Conservation (phyloP, 1,139 yeast genomes). For the Saccharomyces uvarum region DNA sequence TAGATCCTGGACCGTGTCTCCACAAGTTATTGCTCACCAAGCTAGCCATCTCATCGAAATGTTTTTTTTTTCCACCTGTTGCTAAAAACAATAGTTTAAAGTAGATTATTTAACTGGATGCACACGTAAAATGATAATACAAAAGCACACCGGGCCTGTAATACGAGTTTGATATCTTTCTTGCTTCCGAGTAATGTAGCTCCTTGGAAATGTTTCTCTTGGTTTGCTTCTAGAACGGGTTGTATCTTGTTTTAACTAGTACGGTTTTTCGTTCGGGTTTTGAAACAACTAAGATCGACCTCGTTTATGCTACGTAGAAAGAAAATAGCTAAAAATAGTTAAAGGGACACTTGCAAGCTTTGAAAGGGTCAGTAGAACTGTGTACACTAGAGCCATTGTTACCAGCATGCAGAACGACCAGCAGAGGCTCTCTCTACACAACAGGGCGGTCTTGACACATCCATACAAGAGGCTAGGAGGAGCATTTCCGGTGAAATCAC, state of each 20-base stretch:
- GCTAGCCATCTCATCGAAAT: neutral
- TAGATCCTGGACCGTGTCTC: neutral
- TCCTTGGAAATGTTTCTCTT: neutral
- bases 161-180: neutral
- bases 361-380: neutral
- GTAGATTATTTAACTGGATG: neutral
- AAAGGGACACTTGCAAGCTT: neutral
- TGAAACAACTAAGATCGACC: slow-evolving; percentile 1
- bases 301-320: neutral
- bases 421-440: slow-evolving; percentile 5
- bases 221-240: neutral
- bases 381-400: neutral
- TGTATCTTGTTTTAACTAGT: neutral
- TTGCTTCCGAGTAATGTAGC: neutral
- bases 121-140: neutral
- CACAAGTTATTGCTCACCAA: neutral
- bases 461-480: slow-evolving; percentile 4
- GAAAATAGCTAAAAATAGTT: neutral
- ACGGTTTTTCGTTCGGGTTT: slow-evolving; percentile 5
- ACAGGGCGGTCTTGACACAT: slow-evolving; percentile 4
- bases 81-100: neutral
- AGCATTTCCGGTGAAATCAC: slow-evolving; percentile 19
- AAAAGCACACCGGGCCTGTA: neutral
- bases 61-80: neutral
- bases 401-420: neutral